Evolutionary conservation across 805 yeast genomes (phyloP).

Genomic region (Metschnikowia lochheadii): DNA sequence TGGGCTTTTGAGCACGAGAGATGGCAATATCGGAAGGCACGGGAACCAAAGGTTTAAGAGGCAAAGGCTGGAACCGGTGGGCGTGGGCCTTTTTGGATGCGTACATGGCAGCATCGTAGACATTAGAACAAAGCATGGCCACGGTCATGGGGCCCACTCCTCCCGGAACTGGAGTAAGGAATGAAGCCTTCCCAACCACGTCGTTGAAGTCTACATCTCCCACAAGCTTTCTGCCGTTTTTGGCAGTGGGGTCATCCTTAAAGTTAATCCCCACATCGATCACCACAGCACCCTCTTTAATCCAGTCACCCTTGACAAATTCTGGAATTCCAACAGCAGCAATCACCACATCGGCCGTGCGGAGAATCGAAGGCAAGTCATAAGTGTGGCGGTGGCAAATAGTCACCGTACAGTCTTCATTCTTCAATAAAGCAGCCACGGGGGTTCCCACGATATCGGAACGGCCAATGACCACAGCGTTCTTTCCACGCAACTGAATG

Average conservation of each 20-base stretch:
- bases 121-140: slow-evolving; percentile 87
- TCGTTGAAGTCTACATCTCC: slow-evolving; percentile 89
- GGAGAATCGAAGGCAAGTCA: slow-evolving; percentile 52
- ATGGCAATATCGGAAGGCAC: slow-evolving; percentile 92
- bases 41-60: slow-evolving; percentile 48
- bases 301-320: slow-evolving; percentile 82
- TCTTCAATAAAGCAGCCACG: slow-evolving; percentile 75
- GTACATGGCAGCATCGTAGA: slow-evolving; percentile 70
- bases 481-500: slow-evolving; percentile 66
- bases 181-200: slow-evolving; percentile 58
- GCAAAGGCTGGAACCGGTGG: slow-evolving; percentile 51
- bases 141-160: slow-evolving; percentile 99
- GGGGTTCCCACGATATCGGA: slow-evolving; percentile 97
- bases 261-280: slow-evolving; percentile 96
- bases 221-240: slow-evolving; percentile 79
- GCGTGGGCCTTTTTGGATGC: slow-evolving; percentile 46
- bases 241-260: slow-evolving; percentile 66
- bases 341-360: slow-evolving; percentile 78
- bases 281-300: slow-evolving; percentile 79
- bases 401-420: slow-evolving; percentile 84
- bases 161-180: slow-evolving; percentile 95
- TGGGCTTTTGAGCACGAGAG: slow-evolving; percentile 85
- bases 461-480: slow-evolving; percentile 90
- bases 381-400: slow-evolving; percentile 73
- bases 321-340: slow-evolving; percentile 89